Percentiles rank a stretch among this genome's conserved stretches.
phyloP scores from a whole-genome alignment of 1,284 basidiomycete species.

The Ceratobasidium sp. region DNA sequence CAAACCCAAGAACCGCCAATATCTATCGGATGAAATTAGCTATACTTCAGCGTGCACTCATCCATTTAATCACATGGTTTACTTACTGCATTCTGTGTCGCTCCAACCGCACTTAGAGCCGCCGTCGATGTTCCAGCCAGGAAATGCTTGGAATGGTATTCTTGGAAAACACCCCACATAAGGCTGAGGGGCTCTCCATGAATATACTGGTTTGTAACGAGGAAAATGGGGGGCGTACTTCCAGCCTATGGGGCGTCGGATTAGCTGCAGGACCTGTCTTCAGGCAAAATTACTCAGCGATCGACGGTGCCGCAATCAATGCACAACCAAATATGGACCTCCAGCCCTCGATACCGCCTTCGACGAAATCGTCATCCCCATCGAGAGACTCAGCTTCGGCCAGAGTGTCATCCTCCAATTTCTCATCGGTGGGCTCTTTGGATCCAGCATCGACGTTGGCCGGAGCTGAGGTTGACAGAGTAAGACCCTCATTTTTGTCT shows the following conservation, averaged over 20 bases:
- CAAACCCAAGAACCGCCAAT: slow-evolving; percentile 8
- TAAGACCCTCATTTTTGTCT: too few relatives aligned
- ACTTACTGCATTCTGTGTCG: slow-evolving; percentile 47
- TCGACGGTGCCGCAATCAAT: slow-evolving; percentile 14
- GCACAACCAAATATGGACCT: slow-evolving; percentile 33
- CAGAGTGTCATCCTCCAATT: too few relatives aligned
- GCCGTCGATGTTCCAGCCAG: slow-evolving; percentile 47
- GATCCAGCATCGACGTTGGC: too few relatives aligned
- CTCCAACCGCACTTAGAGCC: slow-evolving; percentile 47
- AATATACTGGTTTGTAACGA: too few relatives aligned
- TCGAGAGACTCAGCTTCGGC: too few relatives aligned
- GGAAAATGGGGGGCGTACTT: not conserved
- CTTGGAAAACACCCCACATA: slow-evolving; percentile 50
- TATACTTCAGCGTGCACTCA: not conserved
- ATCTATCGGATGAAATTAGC: not conserved
- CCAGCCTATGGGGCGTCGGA: too few relatives aligned
- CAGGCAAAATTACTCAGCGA: slow-evolving; percentile 7
- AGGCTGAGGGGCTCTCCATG: slow-evolving; percentile 13
- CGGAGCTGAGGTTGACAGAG: too few relatives aligned
- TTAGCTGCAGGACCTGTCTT: not conserved
- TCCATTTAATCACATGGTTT: not conserved
- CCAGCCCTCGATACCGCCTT: slow-evolving; percentile 36
- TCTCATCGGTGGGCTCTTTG: too few relatives aligned
- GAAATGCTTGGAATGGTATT: slow-evolving; percentile 46
- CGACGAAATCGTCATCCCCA: slow-evolving; percentile 29